Evolutionary conservation across 495 filamentous ascomycete genomes (phyloP), one percentile per base, ranked within the genome.

Genomic region (Xylaria telfairii): DNA sequence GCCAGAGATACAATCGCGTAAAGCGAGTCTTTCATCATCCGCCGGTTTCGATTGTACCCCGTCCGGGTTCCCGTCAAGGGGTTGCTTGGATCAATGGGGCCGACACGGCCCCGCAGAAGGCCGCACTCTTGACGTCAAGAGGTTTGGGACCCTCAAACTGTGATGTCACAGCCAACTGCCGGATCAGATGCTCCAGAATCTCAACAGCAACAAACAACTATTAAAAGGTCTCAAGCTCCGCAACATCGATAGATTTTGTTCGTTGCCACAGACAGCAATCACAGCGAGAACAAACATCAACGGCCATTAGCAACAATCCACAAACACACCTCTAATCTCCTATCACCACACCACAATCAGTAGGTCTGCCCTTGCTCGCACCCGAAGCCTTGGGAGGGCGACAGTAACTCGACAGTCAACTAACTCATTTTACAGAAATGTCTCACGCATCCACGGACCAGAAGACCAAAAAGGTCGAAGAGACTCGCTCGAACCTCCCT

Each of bases 401-500:
- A 17, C 10, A 34, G 28, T 53, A 42, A 65, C 28, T 59, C 9
- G 15, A 12, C 51, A 67, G 65, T 57, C 62, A 65, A 34, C 24
- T 63, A 59, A 67, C 2, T 19, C 24, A 37, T 24, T 21, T 19
- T 12, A 34, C 21, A 73, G 73, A 73, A 61, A 82, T 83, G 79
- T 24, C 78, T 30, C 69, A 83, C n/a, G n/a, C n/a, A 83, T 57
- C 61, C 17, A 67, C 44, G 34, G 62, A 66, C 41, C 69, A 65
- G 34, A 93, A 93, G 78, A 74, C 81, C 65, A 80, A 88, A 54
- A 82, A 90, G 80, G 90, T 94, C 72, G 89, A 90, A 24, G 79
- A 91, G 75, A 83, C 81, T 76, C 83, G 89, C 79, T 78, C 89
- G 74, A 92, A 93, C 81, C 88, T 96, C 26, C 92, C 92, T 39